Evolutionary conservation across 2,329 filamentous ascomycete species (phyloP), one percentile per base, ranked within the genome.

Genomic region (Fusarium sp.): DNA sequence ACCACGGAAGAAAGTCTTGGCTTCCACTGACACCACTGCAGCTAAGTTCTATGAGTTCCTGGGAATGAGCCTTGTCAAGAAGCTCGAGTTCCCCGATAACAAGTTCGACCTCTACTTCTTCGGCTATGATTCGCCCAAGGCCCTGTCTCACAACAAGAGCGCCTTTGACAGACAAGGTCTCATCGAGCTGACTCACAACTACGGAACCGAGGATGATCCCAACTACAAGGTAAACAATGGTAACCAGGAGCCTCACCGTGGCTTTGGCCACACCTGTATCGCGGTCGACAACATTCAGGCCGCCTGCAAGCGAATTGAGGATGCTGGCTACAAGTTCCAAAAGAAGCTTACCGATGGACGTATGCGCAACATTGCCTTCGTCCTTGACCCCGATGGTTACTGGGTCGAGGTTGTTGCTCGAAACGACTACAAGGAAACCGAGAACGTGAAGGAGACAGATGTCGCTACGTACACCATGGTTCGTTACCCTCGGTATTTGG

Each of bases 91-190:
- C 77, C 92, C 94, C 16, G 94, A 97, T 64, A 89, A 89, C 80
- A 97, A 97, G 78, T 98, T 98, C 80, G 93, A 96, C 76, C 89
- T 98, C 28, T 98, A 98, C 85, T 98, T 98, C 83, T 86, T 99
- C 64, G 94, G 91, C 63, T 98, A 97, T 82, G 91, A 97, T 78
- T 88, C 89, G 32, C 88, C 93, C 12, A 85, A 87, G 40, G 92
- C 95, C 16, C 83, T 88, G n/a, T 96, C 92, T 12, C 84, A 87
- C 60, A 92, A 90, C 75, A 90, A 90, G 69, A 88, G 90, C 76
- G 78, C 82, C 30, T 94, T 91, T 83, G 93, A 97, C 80, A 91
- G 96, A 57, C 91, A 97, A 80, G 96, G 93, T 48, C 87, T 98
- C 42, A 89, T 99, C 71, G 96, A 99, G 81, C 87, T 99, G 69